These are phyloP conservation scores for Clavaria fumosa DNA, from an alignment of 768 basidiomycete genomes.

Conservation along the genomic window DNA sequence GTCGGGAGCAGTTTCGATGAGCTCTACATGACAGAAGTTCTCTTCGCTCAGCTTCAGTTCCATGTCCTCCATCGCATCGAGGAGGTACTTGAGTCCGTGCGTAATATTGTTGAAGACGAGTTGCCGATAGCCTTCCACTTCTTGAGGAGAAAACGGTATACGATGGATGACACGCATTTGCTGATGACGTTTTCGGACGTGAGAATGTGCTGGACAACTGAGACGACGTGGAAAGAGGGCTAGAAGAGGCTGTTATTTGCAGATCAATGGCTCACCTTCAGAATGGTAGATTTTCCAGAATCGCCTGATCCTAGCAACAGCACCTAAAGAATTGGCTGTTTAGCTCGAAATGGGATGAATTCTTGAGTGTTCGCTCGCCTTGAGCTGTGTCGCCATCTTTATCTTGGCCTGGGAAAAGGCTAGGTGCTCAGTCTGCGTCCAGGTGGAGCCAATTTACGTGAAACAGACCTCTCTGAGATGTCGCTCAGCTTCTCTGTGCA, in stretches of 20 bases:
- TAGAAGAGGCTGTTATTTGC: not conserved
- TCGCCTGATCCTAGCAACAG: conserved; percentile 87
- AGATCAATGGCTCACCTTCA: conserved; percentile 52
- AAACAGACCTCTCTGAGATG: conserved; percentile 54
- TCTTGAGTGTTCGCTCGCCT: conserved; percentile 46
- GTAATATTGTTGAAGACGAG: conserved; percentile 88
- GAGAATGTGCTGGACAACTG: conserved; percentile 1
- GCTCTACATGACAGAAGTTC: conserved; percentile 39
- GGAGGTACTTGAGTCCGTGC: conserved; percentile 64
- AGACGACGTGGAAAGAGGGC: not conserved
- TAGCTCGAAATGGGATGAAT: too few relatives aligned
- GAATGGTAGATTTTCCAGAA: conserved; percentile 83
- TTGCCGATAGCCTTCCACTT: conserved; percentile 82
- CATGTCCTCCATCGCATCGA: conserved; percentile 86
- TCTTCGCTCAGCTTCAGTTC: conserved; percentile 54
- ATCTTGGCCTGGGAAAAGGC: conserved; percentile 44
- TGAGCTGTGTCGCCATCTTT: conserved; percentile 57
- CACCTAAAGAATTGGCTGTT: conserved; percentile 48
- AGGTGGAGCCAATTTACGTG: not conserved
- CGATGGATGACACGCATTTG: conserved; percentile 97
- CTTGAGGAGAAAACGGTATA: conserved; percentile 64
- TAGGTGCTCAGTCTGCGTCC: conserved; percentile 5
- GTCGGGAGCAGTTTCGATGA: conserved; percentile 55
- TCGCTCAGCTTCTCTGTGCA: conserved; percentile 61
- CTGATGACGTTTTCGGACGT: conserved; percentile 20